A percentile compares a stretch with the other conserved stretches of the same genome.
Evolutionary conservation across 805 yeast genomes (phyloP).

Genomic region (Yueomyces sp.): DNA sequence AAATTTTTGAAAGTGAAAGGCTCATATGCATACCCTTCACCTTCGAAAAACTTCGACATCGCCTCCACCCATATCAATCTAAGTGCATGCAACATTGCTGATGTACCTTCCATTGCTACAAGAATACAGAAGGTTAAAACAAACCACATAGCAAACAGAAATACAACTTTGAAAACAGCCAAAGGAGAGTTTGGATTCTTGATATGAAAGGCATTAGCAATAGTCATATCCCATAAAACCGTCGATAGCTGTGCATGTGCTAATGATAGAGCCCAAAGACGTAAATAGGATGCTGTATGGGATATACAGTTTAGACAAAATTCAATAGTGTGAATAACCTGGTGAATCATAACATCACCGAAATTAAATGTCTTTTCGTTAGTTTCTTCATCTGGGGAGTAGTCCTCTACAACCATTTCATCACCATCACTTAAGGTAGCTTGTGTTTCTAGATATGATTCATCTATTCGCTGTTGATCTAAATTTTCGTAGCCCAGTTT

Average conservation of each 20-base stretch:
- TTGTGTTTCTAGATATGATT: constrained; percentile 22
- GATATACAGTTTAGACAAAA: constrained; percentile 94
- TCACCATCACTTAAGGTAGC: constrained; percentile 15
- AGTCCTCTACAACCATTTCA: constrained; percentile 32
- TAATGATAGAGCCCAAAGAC: constrained; percentile 93
- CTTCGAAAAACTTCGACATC: constrained; percentile 95
- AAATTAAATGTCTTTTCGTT: constrained; percentile 52
- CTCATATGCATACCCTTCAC: constrained; percentile 83
- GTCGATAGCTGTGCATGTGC: constrained; percentile 94
- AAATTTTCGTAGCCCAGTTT: constrained; percentile 30
- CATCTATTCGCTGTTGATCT: constrained; percentile 20
- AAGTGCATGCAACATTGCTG: constrained; percentile 97
- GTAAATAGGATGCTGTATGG: constrained; percentile 94
- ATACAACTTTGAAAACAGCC: constrained; percentile 64
- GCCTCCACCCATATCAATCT: constrained; percentile 99
- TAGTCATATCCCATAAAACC: constrained; percentile 96
- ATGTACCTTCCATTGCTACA: constrained; percentile 96
- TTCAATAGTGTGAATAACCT: constrained; percentile 94
- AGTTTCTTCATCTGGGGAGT: constrained; percentile 24
- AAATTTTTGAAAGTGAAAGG: constrained; percentile 57
- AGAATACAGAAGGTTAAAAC: constrained; percentile 78
- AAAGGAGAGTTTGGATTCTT: constrained; percentile 33
- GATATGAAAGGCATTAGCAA: constrained; percentile 58
- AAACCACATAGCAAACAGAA: constrained; percentile 92
- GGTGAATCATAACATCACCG: constrained; percentile 94